Evolutionary conservation across 768 basidiomycete genomes (phyloP).

Genomic region (Clavaria fumosa): DNA sequence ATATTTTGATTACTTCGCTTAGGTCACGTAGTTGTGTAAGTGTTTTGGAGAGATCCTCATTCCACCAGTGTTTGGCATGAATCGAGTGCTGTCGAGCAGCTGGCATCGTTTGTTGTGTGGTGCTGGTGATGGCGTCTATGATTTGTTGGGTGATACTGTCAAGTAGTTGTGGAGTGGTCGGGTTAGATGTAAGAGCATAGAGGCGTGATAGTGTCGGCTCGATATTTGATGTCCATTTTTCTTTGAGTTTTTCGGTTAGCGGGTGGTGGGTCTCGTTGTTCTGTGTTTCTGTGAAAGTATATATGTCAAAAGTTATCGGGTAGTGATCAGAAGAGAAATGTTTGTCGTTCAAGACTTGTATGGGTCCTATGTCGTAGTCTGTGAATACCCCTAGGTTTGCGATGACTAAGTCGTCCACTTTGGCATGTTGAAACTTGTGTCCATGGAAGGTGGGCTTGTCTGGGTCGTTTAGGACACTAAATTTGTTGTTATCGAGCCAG

Average conservation of each 20-base stretch:
- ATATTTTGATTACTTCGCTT: neutral
- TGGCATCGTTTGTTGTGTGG: too few species aligned
- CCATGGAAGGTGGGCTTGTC: too few species aligned
- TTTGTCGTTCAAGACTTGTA: neutral
- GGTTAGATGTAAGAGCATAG: neutral
- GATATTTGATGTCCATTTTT: neutral
- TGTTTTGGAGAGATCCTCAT: constrained; percentile 8
- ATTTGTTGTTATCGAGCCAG: too few species aligned
- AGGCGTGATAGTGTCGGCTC: neutral
- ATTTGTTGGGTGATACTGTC: neutral
- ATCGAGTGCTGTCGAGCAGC: too few species aligned
- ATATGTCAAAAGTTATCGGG: too few species aligned
- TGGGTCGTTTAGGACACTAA: neutral
- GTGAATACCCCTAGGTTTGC: neutral
- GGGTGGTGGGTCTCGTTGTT: too few species aligned
- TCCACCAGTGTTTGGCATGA: too few species aligned
- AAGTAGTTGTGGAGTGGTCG: too few species aligned
- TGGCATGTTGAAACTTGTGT: neutral
- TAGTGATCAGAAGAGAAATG: too few species aligned
- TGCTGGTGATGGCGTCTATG: too few species aligned
- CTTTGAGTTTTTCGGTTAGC: too few species aligned
- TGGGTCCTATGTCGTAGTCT: neutral
- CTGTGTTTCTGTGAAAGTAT: too few species aligned
- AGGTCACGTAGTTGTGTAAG: constrained; percentile 7
- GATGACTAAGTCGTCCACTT: neutral